Conservation (phyloP, 1,139 yeast genomes). For the Blastobotrys capitulatus region DNA sequence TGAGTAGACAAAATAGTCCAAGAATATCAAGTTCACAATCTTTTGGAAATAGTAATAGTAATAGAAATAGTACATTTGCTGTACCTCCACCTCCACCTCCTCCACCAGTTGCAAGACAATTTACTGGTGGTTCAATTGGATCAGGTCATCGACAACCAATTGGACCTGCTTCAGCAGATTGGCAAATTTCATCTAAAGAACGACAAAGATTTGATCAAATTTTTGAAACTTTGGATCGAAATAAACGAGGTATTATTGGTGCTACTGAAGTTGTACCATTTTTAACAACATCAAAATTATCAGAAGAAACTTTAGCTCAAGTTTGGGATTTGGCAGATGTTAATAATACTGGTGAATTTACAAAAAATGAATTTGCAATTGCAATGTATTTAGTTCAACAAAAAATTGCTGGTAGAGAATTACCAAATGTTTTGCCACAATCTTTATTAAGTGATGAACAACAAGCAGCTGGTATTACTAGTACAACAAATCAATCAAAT, state of each 20-base stretch:
- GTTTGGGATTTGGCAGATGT: constrained; percentile 96
- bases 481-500: background rate
- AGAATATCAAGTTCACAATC: constrained; percentile 11
- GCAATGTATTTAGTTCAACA: constrained; percentile 92
- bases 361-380: constrained; percentile 78
- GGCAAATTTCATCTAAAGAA: constrained; percentile 53
- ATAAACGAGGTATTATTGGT: constrained; percentile 56
- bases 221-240: constrained; percentile 70
- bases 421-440: constrained; percentile 52
- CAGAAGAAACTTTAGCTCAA: constrained; percentile 78
- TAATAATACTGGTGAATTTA: constrained; percentile 78
- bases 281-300: constrained; percentile 78
- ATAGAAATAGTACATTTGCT: background rate
- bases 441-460: constrained; percentile 18
- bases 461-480: constrained; percentile 1
- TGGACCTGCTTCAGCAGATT: constrained; percentile 12
- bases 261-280: constrained; percentile 77
- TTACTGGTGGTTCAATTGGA: constrained; percentile 16
- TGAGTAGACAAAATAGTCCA: constrained; percentile 19
- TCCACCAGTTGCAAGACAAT: constrained; percentile 20
- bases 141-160: constrained; percentile 8
- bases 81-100: background rate
- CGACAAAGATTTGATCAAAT: constrained; percentile 73
- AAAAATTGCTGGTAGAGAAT: constrained; percentile 64
- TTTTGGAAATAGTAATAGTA: background rate